A percentile compares a stretch with the other conserved stretches of the same genome.
Evolutionary conservation across 116 monocot species (phyloP).

Genomic region (Iris pallida): DNA sequence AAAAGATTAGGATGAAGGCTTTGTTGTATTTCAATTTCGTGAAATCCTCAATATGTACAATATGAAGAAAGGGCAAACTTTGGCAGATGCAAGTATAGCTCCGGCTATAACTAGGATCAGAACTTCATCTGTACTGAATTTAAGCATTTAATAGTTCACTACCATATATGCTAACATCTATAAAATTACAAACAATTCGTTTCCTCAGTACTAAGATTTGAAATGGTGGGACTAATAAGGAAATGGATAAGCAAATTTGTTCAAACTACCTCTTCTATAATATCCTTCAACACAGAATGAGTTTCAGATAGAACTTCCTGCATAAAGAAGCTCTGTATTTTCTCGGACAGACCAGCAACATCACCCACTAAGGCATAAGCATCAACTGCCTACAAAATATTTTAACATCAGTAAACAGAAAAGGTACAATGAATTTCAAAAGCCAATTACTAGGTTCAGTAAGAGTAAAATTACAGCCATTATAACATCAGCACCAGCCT

Average conservation of each 20-base stretch:
- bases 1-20: no score
- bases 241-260: slow-evolving; percentile 1
- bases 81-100: no score
- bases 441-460: background rate
- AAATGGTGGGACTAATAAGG: background rate
- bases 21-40: no score
- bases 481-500: no score
- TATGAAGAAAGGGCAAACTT: no score
- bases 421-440: background rate
- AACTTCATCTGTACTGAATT: background rate
- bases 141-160: no score
- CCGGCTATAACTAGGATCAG: background rate
- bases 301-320: slow-evolving; percentile 95
- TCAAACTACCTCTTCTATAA: slow-evolving; percentile 71
- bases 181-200: background rate
- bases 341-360: slow-evolving; percentile 84
- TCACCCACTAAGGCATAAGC: slow-evolving; percentile 98
- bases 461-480: no score
- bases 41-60: no score
- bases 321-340: slow-evolving; percentile 98
- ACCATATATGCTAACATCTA: background rate
- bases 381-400: slow-evolving; percentile 74
- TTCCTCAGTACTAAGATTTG: background rate
- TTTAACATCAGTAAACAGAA: slow-evolving; percentile 7
- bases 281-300: slow-evolving; percentile 71